Evolutionary conservation across 768 basidiomycete genomes (phyloP).

Genomic region (Russula brevipes): DNA sequence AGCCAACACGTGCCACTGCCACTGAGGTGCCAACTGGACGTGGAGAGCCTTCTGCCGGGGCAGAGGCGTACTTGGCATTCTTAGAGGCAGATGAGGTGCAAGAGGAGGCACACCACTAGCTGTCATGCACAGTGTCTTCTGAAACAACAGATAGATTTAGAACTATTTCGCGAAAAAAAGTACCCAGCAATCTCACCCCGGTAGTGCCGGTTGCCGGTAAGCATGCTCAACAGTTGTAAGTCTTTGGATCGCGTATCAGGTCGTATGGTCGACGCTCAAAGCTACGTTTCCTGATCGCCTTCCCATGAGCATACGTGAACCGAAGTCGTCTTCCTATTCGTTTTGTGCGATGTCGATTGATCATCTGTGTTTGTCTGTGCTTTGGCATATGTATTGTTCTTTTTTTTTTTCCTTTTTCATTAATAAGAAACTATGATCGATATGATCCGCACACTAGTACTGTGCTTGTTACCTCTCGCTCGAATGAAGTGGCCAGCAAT

Average conservation of each 20-base stretch:
- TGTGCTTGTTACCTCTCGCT: too few relatives aligned
- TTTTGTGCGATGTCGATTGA: too few relatives aligned
- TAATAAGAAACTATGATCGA: too few relatives aligned
- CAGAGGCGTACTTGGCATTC: conserved; percentile 41
- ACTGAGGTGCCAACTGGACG: background rate
- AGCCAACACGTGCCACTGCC: conserved; percentile 43
- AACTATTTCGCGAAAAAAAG: background rate
- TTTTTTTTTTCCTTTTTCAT: too few relatives aligned
- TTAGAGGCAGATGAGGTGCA: conserved; percentile 42
- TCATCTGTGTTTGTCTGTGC: too few relatives aligned
- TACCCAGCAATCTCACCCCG: too few relatives aligned
- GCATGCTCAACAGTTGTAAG: background rate
- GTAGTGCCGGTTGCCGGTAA: background rate
- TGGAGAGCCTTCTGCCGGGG: conserved; percentile 30
- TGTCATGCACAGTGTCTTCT: background rate
- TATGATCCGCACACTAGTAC: too few relatives aligned
- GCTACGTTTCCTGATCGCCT: background rate
- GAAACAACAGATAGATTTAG: conserved; percentile 1
- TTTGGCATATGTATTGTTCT: too few relatives aligned
- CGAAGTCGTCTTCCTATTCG: too few relatives aligned
- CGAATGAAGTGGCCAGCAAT: too few relatives aligned
- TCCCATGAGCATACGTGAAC: too few relatives aligned
- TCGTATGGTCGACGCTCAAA: too few relatives aligned
- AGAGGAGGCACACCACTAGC: conserved; percentile 36
- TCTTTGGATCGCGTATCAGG: background rate